Base-by-base conservation (phyloP, 345 rosid species). In the Syzygium oleosum region DNA sequence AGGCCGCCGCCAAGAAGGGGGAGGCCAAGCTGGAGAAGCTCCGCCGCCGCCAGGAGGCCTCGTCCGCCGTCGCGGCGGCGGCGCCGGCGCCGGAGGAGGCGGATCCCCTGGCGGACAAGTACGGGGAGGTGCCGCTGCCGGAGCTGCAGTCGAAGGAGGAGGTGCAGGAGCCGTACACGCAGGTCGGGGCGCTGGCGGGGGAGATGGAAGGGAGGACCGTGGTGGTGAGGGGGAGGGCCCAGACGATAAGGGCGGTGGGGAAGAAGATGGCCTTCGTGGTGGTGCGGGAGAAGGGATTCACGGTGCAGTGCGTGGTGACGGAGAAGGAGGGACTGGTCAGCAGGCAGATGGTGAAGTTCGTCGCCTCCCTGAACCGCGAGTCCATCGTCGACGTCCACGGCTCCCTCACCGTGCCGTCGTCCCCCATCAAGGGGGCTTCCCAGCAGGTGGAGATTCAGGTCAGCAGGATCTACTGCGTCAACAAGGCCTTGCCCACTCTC, bases 1-100 rank as follows among this genome's bases (percentile, higher is more conserved):
- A 97, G 85, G 97, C 96, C 5, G 97, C 96, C 5, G 95, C 99
- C 10, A 97, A 97, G 91, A 97, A 97, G 86, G 97, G 94, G 91
- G 98, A 98, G 1, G 95, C 94, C 56, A 97, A 94, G 91, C 93
- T 89, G 55, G 98, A 95, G 90, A 97, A 96, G 91, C 55, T 91
- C 29, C 97, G 96, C 7, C 98, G 97, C 88, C 94, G 92, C 38
- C 93, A 92, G 89, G 98, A 94, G 10, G 93, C 90, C 14, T 86
- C 87, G 7, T 87, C 93, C 29, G 85, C 87, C 49, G 91, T 88
- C 7, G 84, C 87, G 8, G 88, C 89, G 1, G 84, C 86, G 8
- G 88, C 89, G 1, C 85, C 92, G 56, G 85, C 89, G 61, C 88
- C 94, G n/a, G 63, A 91, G 2, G 93, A 92, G 2, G 91, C 91